Evolutionary conservation across 768 basidiomycete species (phyloP), one percentile per base, ranked within the genome.

Genomic region (Suillus bovinus): DNA sequence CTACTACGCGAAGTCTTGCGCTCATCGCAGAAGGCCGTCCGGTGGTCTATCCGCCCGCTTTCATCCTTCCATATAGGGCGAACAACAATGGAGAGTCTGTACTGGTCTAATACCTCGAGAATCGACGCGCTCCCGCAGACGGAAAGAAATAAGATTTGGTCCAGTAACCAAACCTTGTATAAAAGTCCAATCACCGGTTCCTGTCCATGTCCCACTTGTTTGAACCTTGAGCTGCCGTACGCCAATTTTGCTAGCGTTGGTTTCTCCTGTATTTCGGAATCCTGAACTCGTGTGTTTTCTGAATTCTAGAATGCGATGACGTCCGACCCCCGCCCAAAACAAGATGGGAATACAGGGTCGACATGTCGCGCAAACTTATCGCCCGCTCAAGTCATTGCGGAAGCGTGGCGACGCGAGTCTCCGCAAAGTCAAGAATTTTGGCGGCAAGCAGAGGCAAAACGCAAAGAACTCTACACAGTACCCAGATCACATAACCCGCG

Each of bases 321-420:
- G 63, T 76, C 73, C 74, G 66, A 74, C 73, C 67, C 74, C 58
- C 67, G 61, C 66, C 66, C 74, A 14, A 74, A 74, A 71, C 74
- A 75, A 74, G 73, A 76, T 50, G 68, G 65, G 50, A 74, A 65
- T 61, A 71, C 65, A 73, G 71, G 58, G 62, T 71, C 71, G 22
- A 64, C 65, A 44, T 71, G 63, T 60, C 71, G 62, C 59, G 67
- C 75, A 61, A 64, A 67, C 41, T 65, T 81, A 67, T 80, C 86
- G 13, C 84, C 85, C 41, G 83, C 84, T 5, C 84, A 86, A 64
- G 81, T 84, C 33, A 90, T 91, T 71, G 86, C 85, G 39, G 83
- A 86, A 46, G 86, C 85, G 59, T 90, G 89, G 89, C 83, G 80
- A 69, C 75, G 78, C 54, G 86, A 88, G 73, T 82, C 85, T n/a